Conservation (phyloP, 495 filamentous ascomycete species). For the Letharia lupina region DNA sequence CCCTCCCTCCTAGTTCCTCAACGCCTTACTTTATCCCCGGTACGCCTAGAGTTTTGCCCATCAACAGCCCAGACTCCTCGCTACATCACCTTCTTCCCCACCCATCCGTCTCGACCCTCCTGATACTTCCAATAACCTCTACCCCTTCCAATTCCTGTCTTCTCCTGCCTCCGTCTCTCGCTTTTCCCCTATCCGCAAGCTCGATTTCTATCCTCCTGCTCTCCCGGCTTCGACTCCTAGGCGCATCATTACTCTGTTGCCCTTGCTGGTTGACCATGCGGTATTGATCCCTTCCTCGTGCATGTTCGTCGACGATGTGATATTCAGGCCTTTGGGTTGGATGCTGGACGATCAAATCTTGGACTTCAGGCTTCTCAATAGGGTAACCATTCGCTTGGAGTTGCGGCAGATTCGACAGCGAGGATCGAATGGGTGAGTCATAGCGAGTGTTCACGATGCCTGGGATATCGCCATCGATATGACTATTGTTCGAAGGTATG, state of each 20-base stretch:
- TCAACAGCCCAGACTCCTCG: neutral
- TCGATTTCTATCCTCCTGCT: slow-evolving; percentile 24
- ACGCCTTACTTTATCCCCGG: neutral
- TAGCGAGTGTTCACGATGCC: slow-evolving; percentile 18
- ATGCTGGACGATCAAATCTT: neutral
- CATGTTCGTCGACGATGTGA: slow-evolving; percentile 15
- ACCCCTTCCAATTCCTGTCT: slow-evolving; percentile 16
- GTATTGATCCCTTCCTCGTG: slow-evolving; percentile 8
- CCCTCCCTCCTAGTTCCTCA: neutral
- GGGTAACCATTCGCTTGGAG: slow-evolving; percentile 22
- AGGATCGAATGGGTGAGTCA: neutral
- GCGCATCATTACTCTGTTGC: slow-evolving; percentile 9
- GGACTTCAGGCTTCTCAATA: slow-evolving; percentile 17
- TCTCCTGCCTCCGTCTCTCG: neutral
- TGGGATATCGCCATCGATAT: slow-evolving; percentile 6
- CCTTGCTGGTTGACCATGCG: slow-evolving; percentile 2
- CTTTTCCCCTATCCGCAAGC: slow-evolving; percentile 15
- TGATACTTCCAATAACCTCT: slow-evolving; percentile 16
- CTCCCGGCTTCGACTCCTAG: slow-evolving; percentile 21
- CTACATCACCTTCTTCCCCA: slow-evolving; percentile 4
- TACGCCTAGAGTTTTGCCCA: neutral
- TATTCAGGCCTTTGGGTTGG: slow-evolving; percentile 17
- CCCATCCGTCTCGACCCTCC: slow-evolving; percentile 23
- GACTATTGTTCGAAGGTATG: slow-evolving; percentile 6
- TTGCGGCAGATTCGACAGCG: slow-evolving; percentile 5